phyloP scores from a whole-genome alignment of 345 rosid genomes.

The Rhodamnia argentea region DNA sequence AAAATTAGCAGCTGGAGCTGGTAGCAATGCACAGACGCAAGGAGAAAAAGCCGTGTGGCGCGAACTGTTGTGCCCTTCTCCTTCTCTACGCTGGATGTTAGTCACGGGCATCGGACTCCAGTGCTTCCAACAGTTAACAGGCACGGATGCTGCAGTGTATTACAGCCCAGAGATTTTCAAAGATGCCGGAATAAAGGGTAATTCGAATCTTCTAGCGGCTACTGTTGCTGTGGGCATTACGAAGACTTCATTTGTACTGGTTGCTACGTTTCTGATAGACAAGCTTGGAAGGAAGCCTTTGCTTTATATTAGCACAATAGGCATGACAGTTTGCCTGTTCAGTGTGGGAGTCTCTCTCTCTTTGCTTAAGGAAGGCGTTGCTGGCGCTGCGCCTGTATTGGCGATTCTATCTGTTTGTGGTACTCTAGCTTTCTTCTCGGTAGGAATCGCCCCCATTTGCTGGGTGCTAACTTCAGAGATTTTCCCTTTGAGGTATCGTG shows the following conservation, averaged over 20 bases:
- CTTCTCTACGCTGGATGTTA: conserved; percentile 52
- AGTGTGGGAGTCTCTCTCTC: conserved; percentile 28
- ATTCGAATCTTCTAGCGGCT: conserved; percentile 55
- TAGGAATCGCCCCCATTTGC: conserved; percentile 56
- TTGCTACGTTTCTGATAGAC: conserved; percentile 61
- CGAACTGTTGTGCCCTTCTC: conserved; percentile 63
- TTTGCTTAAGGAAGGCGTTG: conserved; percentile 16
- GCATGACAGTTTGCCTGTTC: conserved; percentile 52
- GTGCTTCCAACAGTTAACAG: conserved; percentile 79
- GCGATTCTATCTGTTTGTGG: conserved; percentile 37
- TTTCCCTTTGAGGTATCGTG: conserved; percentile 53
- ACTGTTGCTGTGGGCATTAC: conserved; percentile 67
- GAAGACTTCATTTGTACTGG: conserved; percentile 51
- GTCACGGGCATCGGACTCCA: conserved; percentile 79
- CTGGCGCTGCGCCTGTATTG: conserved; percentile 17
- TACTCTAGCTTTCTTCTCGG: conserved; percentile 55
- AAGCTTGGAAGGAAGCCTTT: conserved; percentile 62
- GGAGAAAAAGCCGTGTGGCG: conserved; percentile 67
- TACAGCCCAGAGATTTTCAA: conserved; percentile 68
- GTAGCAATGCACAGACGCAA: conserved; percentile 14
- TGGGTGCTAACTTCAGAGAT: conserved; percentile 60
- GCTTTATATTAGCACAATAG: conserved; percentile 52
- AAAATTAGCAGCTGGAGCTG: conserved; percentile 46
- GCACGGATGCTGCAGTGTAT: conserved; percentile 67
- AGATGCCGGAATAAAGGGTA: conserved; percentile 47